Evolutionary conservation across 2,329 filamentous ascomycete genomes (phyloP).

Genomic region (Drechslerella dactyloides): DNA sequence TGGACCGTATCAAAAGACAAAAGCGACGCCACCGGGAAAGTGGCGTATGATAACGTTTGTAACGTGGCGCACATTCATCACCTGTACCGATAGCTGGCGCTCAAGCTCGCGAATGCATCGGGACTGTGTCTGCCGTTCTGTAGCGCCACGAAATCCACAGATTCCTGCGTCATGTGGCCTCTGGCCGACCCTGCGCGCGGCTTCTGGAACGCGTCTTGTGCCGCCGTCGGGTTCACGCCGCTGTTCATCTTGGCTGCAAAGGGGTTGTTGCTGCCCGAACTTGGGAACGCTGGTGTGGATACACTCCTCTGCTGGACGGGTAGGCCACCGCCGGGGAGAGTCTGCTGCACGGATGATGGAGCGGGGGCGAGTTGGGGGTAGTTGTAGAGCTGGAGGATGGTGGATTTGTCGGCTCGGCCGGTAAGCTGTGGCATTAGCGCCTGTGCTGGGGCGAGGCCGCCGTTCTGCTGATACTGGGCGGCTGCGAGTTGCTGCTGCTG

Average conservation of each 20-base stretch:
- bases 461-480: slow-evolving; percentile 56
- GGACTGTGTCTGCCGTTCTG: slow-evolving; percentile 55
- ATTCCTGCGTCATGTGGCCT: slow-evolving; percentile 54
- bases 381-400: slow-evolving; percentile 77
- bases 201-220: slow-evolving; percentile 24
- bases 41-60: no score
- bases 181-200: slow-evolving; percentile 17
- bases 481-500: slow-evolving; percentile 54
- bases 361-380: slow-evolving; percentile 64
- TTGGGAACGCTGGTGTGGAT: slow-evolving; percentile 40
- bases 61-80: no score
- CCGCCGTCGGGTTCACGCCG: neutral
- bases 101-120: slow-evolving; percentile 55
- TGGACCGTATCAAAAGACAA: slow-evolving; percentile 6
- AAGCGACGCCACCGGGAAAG: no score
- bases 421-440: slow-evolving; percentile 58
- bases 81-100: slow-evolving; percentile 44
- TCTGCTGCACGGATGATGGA: slow-evolving; percentile 34
- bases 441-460: slow-evolving; percentile 55
- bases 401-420: slow-evolving; percentile 70
- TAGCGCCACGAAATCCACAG: slow-evolving; percentile 54
- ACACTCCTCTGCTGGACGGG: slow-evolving; percentile 49
- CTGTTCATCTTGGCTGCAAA: slow-evolving; percentile 52
- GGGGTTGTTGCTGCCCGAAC: slow-evolving; percentile 54
- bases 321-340: slow-evolving; percentile 18